phyloP scores from a whole-genome alignment of 169 alveolate genomes.

The Plasmodium inui region DNA sequence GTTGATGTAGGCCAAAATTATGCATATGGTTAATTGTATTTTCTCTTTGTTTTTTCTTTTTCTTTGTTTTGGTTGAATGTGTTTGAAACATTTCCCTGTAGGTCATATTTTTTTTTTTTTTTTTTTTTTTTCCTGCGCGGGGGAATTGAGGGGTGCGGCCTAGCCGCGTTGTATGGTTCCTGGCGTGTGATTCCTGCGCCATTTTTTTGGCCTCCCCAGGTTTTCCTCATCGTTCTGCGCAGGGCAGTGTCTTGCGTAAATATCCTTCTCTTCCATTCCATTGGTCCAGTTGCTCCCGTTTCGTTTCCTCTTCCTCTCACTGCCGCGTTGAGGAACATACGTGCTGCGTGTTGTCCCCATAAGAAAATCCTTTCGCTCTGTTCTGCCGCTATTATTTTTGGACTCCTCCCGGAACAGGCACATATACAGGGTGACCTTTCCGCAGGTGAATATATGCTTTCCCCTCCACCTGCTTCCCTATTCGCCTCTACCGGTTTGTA shows the following conservation, averaged over 20 bases:
- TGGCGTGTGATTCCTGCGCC: background rate
- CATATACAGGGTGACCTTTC: background rate
- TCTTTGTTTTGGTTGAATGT: too few species aligned
- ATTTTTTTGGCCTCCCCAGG: background rate
- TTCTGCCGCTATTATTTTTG: background rate
- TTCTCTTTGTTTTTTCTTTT: too few species aligned
- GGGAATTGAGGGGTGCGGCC: background rate
- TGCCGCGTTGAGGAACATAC: background rate
- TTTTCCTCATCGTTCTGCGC: background rate
- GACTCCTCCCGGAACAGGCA: background rate
- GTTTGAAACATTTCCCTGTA: too few species aligned
- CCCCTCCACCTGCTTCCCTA: background rate
- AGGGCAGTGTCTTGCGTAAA: background rate
- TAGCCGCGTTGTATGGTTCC: background rate
- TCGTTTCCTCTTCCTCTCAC: background rate
- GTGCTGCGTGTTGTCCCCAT: background rate
- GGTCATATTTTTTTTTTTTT: too few species aligned
- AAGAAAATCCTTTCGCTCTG: background rate
- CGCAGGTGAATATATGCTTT: background rate
- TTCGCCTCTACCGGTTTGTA: background rate
- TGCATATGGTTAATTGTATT: too few species aligned
- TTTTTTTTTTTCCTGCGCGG: background rate
- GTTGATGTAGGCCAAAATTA: too few species aligned
- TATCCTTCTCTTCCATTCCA: background rate
- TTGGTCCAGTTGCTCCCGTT: background rate